Evolutionary conservation across 2,329 filamentous ascomycete genomes (phyloP).

Genomic region (Aureobasidium subglaciale): DNA sequence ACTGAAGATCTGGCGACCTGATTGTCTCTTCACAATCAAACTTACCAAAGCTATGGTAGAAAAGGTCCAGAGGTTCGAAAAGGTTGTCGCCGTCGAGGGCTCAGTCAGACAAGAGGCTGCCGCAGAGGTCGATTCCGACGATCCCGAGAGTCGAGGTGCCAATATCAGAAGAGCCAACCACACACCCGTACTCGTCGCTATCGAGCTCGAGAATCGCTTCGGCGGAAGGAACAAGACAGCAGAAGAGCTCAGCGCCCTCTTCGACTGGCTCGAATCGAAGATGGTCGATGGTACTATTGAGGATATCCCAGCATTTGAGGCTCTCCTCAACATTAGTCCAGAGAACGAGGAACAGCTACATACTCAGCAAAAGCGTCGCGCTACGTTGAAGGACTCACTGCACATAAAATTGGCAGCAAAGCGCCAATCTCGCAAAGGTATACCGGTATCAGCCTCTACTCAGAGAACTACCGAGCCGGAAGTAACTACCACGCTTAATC

Average conservation of each 20-base stretch:
- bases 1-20: constrained; percentile 1
- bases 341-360: not conserved
- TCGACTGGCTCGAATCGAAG: not conserved
- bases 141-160: not conserved
- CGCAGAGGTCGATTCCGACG: not conserved
- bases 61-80: not conserved
- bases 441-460: not conserved
- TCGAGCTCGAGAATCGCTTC: not conserved
- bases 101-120: not conserved
- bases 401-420: not conserved
- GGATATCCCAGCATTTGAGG: constrained; percentile 1
- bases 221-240: not conserved
- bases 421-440: not conserved
- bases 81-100: not conserved
- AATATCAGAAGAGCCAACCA: not conserved
- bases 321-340: not conserved
- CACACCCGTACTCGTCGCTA: not conserved
- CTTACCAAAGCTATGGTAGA: not conserved
- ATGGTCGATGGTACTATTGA: not conserved
- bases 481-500: not conserved
- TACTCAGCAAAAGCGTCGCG: not conserved
- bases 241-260: not conserved
- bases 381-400: not conserved
- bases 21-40: not conserved
- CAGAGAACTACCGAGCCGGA: not conserved